Evolutionary conservation across 2,329 filamentous ascomycete genomes (phyloP), one percentile per base, ranked within the genome.

Genomic region (Pyrenophora graminea): DNA sequence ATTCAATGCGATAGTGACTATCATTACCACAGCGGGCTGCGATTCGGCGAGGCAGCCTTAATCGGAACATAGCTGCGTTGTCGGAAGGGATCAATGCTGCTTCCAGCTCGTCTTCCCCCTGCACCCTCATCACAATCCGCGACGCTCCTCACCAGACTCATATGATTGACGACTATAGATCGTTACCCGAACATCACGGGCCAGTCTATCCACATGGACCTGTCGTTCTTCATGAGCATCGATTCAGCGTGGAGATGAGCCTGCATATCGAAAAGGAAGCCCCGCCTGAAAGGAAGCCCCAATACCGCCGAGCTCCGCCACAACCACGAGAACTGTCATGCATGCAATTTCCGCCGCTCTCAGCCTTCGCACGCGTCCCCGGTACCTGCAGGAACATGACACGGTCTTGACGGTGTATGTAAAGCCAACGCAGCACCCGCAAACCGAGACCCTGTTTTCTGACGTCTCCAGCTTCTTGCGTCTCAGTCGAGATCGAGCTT

Each of bases 361-460:
- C 47, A 61, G 53, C 40, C 39, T 42, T 40, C 44, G 33, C 44
- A 39, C 33, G 55, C 51, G 49, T 55, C 48, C 50, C 31, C 45
- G 32, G 49, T 48, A 48, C 56, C 52, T 60, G 59, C 56, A 56
- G 42, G 49, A 36, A n/a, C 56, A 53, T 59, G 53, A 55, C 58
- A 45, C 51, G 40, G 53, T 39, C 23, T 15, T 39, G 13, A 27
- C 25, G 15, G 34, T 9, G 25, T 48, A 61, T 54, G 46, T 50
- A 57, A 59, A 54, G 55, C 42, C 55, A 60, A 40, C 59, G 52
- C 55, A 60, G 31, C 52, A 48, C 56, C 50, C 58, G 41, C 51
- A 50, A 56, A 39, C 47, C 27, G 30, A 45, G 46, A 38, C 46
- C 56, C 38, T 53, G 53, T 47, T 45, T 45, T 49, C 34, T 44